Evolutionary conservation across 2,329 filamentous ascomycete genomes (phyloP).

Genomic region (Penicillium sp.): DNA sequence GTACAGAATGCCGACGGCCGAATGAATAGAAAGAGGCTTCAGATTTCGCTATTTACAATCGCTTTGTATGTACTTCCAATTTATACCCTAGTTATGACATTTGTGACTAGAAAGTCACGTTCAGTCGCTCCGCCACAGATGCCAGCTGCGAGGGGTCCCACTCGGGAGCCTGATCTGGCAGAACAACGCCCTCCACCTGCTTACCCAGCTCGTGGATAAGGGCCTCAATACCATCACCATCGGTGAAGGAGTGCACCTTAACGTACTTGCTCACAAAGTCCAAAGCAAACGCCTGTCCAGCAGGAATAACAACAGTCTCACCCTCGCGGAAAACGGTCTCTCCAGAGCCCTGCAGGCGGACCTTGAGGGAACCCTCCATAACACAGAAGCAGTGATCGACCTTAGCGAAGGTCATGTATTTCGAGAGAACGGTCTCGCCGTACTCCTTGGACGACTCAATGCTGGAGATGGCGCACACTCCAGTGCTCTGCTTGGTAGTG

Average conservation of each 20-base stretch:
- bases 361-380: constrained; percentile 47
- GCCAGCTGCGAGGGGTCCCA: constrained; percentile 25
- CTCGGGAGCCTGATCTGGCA: constrained; percentile 38
- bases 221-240: constrained; percentile 52
- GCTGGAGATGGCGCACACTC: constrained; percentile 55
- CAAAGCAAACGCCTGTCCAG: constrained; percentile 48
- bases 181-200: constrained; percentile 33
- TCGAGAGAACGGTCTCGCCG: constrained; percentile 33
- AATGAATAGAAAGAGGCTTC: not conserved
- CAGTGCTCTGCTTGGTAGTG: constrained; percentile 48
- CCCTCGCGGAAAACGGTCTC: constrained; percentile 45
- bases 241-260: constrained; percentile 50
- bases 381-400: constrained; percentile 57
- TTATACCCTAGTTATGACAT: not conserved
- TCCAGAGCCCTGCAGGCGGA: constrained; percentile 39
- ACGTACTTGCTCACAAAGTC: constrained; percentile 50
- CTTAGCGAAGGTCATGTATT: constrained; percentile 44
- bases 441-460: constrained; percentile 48
- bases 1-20: not conserved
- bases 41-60: not conserved
- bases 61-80: not conserved
- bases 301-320: constrained; percentile 52
- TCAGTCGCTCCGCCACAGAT: constrained; percentile 16
- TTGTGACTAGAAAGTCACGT: constrained; percentile 15
- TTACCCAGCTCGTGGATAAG: constrained; percentile 43